Evolutionary conservation across 306 rosid genomes (phyloP).

Genomic region (Vigna mungo): DNA sequence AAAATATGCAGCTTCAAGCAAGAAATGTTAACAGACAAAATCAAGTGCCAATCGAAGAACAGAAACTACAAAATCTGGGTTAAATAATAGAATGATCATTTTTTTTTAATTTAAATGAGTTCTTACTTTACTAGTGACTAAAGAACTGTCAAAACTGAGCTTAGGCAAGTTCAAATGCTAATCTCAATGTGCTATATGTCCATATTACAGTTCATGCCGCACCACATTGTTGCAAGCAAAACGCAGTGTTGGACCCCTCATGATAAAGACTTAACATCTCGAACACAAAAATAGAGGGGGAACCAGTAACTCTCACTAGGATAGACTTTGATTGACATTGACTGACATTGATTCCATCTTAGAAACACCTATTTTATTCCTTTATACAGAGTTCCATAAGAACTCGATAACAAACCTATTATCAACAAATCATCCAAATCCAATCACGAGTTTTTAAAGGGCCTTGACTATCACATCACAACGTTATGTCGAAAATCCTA

Average conservation of each 20-base stretch:
- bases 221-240: not conserved
- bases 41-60: not conserved
- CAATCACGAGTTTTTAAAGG: not conserved
- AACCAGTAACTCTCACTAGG: too few species aligned
- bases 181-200: constrained; percentile 15
- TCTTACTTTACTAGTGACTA: not conserved
- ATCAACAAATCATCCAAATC: not conserved
- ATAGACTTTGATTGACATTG: too few species aligned
- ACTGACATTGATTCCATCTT: too few species aligned
- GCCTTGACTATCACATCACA: not conserved
- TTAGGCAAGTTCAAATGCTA: not conserved
- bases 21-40: not conserved
- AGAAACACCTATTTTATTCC: not conserved
- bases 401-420: not conserved
- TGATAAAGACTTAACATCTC: too few species aligned
- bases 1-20: constrained; percentile 1
- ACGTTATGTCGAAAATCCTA: not conserved
- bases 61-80: not conserved
- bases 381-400: not conserved
- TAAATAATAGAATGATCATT: not conserved
- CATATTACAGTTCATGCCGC: constrained; percentile 19
- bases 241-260: too few species aligned
- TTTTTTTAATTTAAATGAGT: too few species aligned
- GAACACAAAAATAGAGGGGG: too few species aligned
- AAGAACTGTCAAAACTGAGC: not conserved